Percentiles rank a stretch among this genome's conserved stretches.
phyloP scores from a whole-genome alignment of 495 filamentous ascomycete genomes.

The Xylaria grammica region DNA sequence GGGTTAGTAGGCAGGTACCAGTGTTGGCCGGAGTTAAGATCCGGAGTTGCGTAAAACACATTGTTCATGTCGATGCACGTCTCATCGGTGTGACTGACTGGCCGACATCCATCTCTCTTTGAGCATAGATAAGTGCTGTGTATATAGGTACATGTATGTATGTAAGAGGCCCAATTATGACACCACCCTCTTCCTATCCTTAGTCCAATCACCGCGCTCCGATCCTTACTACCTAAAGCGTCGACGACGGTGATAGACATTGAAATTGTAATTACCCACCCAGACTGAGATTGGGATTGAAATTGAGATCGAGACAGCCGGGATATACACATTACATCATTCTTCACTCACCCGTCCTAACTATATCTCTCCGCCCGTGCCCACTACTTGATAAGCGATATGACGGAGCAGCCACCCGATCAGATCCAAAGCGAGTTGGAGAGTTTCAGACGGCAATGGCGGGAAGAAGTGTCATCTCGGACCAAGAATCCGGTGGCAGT shows the following conservation, averaged over 20 bases:
- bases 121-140: neutral
- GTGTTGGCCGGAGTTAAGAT: slow-evolving; percentile 18
- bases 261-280: too few relatives aligned
- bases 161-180: neutral
- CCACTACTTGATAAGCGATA: slow-evolving; percentile 2
- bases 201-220: too few relatives aligned
- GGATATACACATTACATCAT: slow-evolving; percentile 7
- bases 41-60: slow-evolving; percentile 7
- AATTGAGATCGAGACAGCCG: neutral
- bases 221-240: neutral
- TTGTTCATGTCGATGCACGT: slow-evolving; percentile 1
- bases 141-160: neutral
- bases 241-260: neutral
- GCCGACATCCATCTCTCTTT: neutral
- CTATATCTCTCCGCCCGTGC: neutral
- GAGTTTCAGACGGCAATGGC: slow-evolving; percentile 81
- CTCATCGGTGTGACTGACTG: slow-evolving; percentile 19
- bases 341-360: neutral
- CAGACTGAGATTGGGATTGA: neutral
- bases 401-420: slow-evolving; percentile 29
- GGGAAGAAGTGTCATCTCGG: slow-evolving; percentile 69
- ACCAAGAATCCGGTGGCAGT: slow-evolving; percentile 43
- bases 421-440: slow-evolving; percentile 72
- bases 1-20: too few relatives aligned
- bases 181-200: neutral